Percentiles rank a stretch among this genome's conserved stretches.
These are phyloP conservation scores for Plectranthus barbatus DNA, from an alignment of 257 asterid species.

Conservation along the genomic window DNA sequence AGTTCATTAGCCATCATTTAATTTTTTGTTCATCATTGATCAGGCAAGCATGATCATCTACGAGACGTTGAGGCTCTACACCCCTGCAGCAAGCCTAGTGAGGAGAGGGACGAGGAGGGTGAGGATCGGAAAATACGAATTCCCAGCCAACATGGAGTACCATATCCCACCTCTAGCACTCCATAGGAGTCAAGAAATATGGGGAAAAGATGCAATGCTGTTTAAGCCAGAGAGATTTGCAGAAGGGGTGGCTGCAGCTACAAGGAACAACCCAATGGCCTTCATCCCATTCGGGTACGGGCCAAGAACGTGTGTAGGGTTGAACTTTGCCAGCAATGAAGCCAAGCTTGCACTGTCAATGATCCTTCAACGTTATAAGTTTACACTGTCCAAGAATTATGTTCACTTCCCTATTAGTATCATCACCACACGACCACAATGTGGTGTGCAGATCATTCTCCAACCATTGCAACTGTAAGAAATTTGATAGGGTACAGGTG, in stretches of 20 bases:
- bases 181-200: conserved; percentile 19
- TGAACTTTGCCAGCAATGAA: conserved; percentile 36
- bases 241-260: conserved; percentile 29
- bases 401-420: conserved; percentile 36
- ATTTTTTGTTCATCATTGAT: neutral
- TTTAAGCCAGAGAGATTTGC: conserved; percentile 39
- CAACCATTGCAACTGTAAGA: conserved; percentile 14
- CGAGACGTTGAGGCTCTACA: conserved; percentile 33
- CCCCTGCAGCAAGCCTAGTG: conserved; percentile 25
- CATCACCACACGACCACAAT: conserved; percentile 32
- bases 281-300: conserved; percentile 38
- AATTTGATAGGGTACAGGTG: too few species aligned
- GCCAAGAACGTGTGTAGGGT: conserved; percentile 31
- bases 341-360: conserved; percentile 33
- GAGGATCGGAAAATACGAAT: conserved; percentile 20
- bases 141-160: conserved; percentile 28
- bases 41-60: conserved; percentile 36
- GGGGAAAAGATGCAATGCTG: conserved; percentile 37
- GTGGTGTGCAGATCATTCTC: conserved; percentile 38
- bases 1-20: neutral
- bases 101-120: conserved; percentile 19
- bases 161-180: conserved; percentile 25
- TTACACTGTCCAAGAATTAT: conserved; percentile 35
- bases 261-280: conserved; percentile 36
- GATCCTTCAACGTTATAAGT: conserved; percentile 33